Base-by-base conservation (phyloP, 345 rosid genomes). In the Hibiscus mutabilis region DNA sequence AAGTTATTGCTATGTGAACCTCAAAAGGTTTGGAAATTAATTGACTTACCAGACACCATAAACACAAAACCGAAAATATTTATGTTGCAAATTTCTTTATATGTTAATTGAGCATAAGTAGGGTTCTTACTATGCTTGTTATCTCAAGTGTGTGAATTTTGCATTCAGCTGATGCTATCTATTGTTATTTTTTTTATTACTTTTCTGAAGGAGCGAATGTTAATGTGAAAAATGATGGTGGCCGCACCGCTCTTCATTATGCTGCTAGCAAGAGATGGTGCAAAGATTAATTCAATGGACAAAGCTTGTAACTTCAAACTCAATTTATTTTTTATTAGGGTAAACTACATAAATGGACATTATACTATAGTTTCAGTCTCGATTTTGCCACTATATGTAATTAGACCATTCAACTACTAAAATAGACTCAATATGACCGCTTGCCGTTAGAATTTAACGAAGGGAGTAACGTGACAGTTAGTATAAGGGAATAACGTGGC, bases 181-280 rank as follows among this genome's bases (percentile, higher is more conserved):
- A 27, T 49, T 52, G 25, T 52, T 52, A 3, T 22, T 14, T 25
- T 16, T n/a, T 24, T 22, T n/a, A 37, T 57, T 33, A 35, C 25
- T 18, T 58, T 40, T 33, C 55, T 35, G 16, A 61, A 94, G 97
- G 96, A 63, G 96, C 89, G 67, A 89, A 91, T 84, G 89, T 90
- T 6, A 84, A 90, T 83, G 52, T 82, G 60, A 88, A 83, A 72
- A 94, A 91, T 77, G 83, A 84, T 25, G 97, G 93, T 15, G 96
- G 96, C n/a, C 93, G 91, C 4, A 77, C 88, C 60, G 97, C 97
- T 52, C 93, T 94, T 77, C 98, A 94, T 75, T 94, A 94, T 82
- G 95, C 97, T 59, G 97, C 98, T 57, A 94, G 98, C 84, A 91
- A 94, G 83, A 97, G 97, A 56, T 75, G 87, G 91, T 5, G 95